A percentile compares a stretch with the other conserved stretches of the same genome.
phyloP scores from a whole-genome alignment of 495 filamentous ascomycete genomes.

The Penicillium fimorum region DNA sequence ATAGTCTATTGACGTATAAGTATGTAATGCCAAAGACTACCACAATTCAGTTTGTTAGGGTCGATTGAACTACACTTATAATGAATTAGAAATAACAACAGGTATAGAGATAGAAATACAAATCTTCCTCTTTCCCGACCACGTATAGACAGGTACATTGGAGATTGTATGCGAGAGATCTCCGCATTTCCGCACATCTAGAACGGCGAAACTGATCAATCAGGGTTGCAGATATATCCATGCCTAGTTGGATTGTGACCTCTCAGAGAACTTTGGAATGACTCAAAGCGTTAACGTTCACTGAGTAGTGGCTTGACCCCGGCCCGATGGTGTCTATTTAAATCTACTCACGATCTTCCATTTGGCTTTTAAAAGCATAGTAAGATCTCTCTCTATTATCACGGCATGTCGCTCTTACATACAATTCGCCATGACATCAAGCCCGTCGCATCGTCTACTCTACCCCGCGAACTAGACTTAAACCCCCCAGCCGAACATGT shows the following conservation, averaged over 20 bases:
- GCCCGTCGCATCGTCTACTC: neutral
- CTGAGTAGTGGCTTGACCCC: neutral
- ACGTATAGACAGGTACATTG: neutral
- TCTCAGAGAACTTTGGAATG: neutral
- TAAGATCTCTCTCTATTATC: neutral
- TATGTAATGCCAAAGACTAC: too few species aligned
- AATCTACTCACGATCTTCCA: neutral
- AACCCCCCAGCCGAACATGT: neutral
- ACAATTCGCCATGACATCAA: neutral
- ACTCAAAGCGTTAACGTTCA: neutral
- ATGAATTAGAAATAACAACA: too few species aligned
- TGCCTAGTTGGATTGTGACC: neutral
- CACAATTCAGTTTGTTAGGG: too few species aligned
- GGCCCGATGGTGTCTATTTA: neutral
- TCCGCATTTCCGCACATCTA: neutral
- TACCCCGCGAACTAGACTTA: neutral
- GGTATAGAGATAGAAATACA: too few species aligned
- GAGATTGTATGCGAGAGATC: neutral
- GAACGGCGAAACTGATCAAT: constrained; percentile 3
- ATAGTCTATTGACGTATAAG: too few species aligned
- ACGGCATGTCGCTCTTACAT: neutral
- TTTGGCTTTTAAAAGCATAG: neutral
- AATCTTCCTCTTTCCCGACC: too few species aligned
- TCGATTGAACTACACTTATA: too few species aligned
- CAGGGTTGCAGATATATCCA: neutral